Base-by-base conservation (phyloP, 805 yeast genomes). In the Starmerella cellae region DNA sequence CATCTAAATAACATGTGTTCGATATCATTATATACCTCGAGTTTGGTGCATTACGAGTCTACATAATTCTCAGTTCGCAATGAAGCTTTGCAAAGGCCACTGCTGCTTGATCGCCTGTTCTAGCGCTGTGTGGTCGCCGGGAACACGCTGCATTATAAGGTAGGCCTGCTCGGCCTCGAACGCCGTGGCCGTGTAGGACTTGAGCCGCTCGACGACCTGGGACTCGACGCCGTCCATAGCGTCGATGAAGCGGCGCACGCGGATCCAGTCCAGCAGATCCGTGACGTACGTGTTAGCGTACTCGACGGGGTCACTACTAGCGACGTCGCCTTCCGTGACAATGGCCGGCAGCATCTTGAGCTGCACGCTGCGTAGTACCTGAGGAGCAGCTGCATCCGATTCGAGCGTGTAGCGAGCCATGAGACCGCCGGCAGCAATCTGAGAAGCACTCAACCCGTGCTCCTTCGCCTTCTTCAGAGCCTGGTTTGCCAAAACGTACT, bases 401-500 rank as follows among this genome's bases (percentile, higher is more conserved):
- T 57, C 59, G 26, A 66, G 49, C 1, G 61, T 50, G 24, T 57
- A 45, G 20, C 61, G 53, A 36, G 68, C 59, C 38, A 60, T 53
- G 16, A 60, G 53, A 3, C 66, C 66, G 45, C 57, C 59, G 5
- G 60, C 42, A 2, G 51, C 51, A 18, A 60, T 26, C 53, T 55
- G 50, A 23, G 54, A 48, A 3, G 38, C 43, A 5, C 52, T 24
- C 5, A 59, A 57, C 4, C 65, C 68, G 21, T 63, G 53, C 37
- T 60, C 60, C 48, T 61, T 63, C 56, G 72, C 68, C 51, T 61
- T 68, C 43, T 65, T 66, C 42, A 71, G 54, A 1, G 74, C 67
- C 53, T 69, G 76, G 37, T 68, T 58, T 5, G 77, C 75, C 49
- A 73, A 61, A 24, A 72, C 68, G 49, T 70, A 71, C 57, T 73